Base-by-base conservation (phyloP, 176 grass and related monocot genomes). In the Musa schizocarpa region DNA sequence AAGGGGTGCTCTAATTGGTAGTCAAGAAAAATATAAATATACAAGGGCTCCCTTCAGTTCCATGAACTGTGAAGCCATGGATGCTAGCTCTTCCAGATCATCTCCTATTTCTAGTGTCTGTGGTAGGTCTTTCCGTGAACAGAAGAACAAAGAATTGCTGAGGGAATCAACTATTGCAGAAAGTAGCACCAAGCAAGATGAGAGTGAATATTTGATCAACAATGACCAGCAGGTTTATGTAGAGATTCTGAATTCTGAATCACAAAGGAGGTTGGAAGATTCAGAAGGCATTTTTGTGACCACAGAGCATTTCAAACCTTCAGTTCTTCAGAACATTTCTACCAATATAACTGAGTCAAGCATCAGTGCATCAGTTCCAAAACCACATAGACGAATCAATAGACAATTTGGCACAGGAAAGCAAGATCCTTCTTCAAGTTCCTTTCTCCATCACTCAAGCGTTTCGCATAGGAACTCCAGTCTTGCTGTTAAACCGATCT, bases 71-170 rank as follows among this genome's bases (percentile, higher is more conserved):
- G 90, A 83, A 59, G 57, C 54, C 25, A 69, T 81, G 70, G 71
- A 83, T 81, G 77, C 79, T 82, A 88, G 72, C 77, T 88, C 90
- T 79, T 93, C 87, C 51, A 87, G 76, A 78, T 58, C 77, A 61
- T 70, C 76, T 25, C 13, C 72, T 57, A 16, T 24, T 34, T 74
- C 72, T 74, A 58, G 23, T 56, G 24, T 11, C 12, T 61, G 59
- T 55, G 81, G 63, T 72, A 93, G 59, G 61, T 83, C 77, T 74
- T 83, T 56, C 0, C 69, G 85, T 10, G 85, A 87, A 74, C 89
- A 79, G 25, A 83, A 81, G 81, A 85, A 84, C 19, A 76, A 75
- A 57, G 74, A 74, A 21, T 75, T 83, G 26, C 75, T 80, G 49
- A 63, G 53, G 88, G 55, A 79, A 68, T 55, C 27, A 72, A 61